A percentile compares a stretch with the other conserved stretches of the same genome.
phyloP scores from a whole-genome alignment of 768 basidiomycete genomes.

The Lentinula lateritia region DNA sequence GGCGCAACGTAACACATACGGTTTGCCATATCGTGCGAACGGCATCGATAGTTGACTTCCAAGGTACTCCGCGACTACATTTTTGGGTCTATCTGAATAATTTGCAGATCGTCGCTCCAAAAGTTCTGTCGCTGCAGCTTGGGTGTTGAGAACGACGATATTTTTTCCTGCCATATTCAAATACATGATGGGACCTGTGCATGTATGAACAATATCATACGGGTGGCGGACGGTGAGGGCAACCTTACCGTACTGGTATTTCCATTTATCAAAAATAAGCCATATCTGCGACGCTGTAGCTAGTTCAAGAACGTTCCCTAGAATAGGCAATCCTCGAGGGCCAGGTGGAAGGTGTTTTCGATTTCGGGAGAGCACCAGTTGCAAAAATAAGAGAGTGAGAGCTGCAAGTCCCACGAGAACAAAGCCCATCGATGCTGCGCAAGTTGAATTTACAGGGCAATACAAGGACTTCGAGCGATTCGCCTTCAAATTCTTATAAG shows the following conservation, averaged over 20 bases:
- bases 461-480: no score
- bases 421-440: not conserved
- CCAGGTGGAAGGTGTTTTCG: constrained; percentile 21
- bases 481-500: no score
- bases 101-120: not conserved
- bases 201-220: not conserved
- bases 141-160: not conserved
- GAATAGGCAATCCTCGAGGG: constrained; percentile 24
- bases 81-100: not conserved
- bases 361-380: not conserved
- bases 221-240: not conserved
- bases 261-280: not conserved
- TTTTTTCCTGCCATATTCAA: not conserved
- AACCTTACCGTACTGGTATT: not conserved
- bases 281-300: not conserved
- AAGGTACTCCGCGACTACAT: not conserved
- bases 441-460: no score
- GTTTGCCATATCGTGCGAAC: not conserved
- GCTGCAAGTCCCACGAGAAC: not conserved
- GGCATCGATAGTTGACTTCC: not conserved
- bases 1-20: not conserved
- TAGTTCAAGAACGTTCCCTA: constrained; percentile 19
- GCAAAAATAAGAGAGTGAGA: not conserved
- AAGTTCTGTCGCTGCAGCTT: not conserved
- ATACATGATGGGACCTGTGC: not conserved